Base-by-base conservation (phyloP, 495 filamentous ascomycete species). In the Annulohypoxylon maeteangense region DNA sequence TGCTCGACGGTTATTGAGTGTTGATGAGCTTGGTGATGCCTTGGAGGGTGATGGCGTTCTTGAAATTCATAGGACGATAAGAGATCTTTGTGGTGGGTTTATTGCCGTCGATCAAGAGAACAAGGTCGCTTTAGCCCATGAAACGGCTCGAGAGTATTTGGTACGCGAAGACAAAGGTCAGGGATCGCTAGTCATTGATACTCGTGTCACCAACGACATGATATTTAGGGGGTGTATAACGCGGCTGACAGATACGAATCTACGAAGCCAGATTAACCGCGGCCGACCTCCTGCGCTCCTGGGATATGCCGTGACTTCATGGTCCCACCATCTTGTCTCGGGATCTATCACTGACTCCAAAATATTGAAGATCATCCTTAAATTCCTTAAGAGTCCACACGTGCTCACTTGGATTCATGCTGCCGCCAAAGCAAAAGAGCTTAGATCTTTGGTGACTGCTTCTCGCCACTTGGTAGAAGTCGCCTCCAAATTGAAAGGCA, bases 71-170 rank as follows among this genome's bases (percentile, higher is more conserved):
- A 51, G 72, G 12, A 74, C 81, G 0, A 68, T 83, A n/a, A 29
- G 58, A 2, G 70, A 78, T 1, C 50, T 80, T 0, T 86, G 82
- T 56, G 79, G 84, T 1, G 76, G 78, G 0, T 80, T 86, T 18
- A 61, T 85, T 0, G 62, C 65, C 8, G 56, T 85, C 7, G 81
- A 86, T 61, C 76, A 72, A 20, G 44, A 68, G 1, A 60, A 48
- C 2, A 68, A 78, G 18, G 77, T 82, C 12, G 63, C 74, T n/a
- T 68, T 84, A 27, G 67, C 84, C 16, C 84, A 86, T 65, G 72
- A 81, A 36, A 85, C 81, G 0, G 81, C 81, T 48, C 76, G 78
- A 23, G 81, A 83, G 44, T 83, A 80, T 40, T 61, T 83, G 7
- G 57, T 78, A 1, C 64, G 65, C 25, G 48, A 22, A 6, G 42